Base-by-base conservation (phyloP, 1,284 basidiomycete genomes). In the Gymnopus androsaceus region DNA sequence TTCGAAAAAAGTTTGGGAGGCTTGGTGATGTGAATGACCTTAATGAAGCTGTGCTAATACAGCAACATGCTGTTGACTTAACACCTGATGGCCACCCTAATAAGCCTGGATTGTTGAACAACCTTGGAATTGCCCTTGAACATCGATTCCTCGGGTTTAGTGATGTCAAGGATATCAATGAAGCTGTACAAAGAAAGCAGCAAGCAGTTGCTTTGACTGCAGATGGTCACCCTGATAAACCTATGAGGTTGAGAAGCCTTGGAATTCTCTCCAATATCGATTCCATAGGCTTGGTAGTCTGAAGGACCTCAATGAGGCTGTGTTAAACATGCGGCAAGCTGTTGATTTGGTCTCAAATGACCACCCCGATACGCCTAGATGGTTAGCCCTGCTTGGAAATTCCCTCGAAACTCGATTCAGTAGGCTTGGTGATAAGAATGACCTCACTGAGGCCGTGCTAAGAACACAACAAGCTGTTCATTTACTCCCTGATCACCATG, bases 181-280 rank as follows among this genome's bases (percentile, higher is more conserved):
- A 30, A 44, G 47, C 12, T 55, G 67, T 40, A 56, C 38, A 15
- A 56, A 67, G 23, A 19, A 17, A 27, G n/a, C 41, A 45, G 45
- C 7, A 46, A 28, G 21, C 64, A 7, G 56, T 67, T 4, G 33
- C 55, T 15, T 47, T 17, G 2, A 21, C 67, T 7, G 21, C 58
- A 3, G 34, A 64, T 40, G 58, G 57, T 3, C 67, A 67, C 21
- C 31, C 27, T 15, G 56, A 59, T 9, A 46, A 59, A 12, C 41
- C 62, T 4, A 25, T n/a, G 12, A 50, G 31, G 14, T 58, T 59
- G 14, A 31, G 58, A n/a, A 45, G 60, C 2, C 38, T 69, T 19
- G 68, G 60, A 25, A 51, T 6, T 59, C 66, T 12, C 59, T 70
- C n/a, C 31, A 48, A 15, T 27, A 47, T 2, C 67, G 68, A 19